Evolutionary conservation across 2,329 filamentous ascomycete species (phyloP).

Genomic region (Helotiales sp.): DNA sequence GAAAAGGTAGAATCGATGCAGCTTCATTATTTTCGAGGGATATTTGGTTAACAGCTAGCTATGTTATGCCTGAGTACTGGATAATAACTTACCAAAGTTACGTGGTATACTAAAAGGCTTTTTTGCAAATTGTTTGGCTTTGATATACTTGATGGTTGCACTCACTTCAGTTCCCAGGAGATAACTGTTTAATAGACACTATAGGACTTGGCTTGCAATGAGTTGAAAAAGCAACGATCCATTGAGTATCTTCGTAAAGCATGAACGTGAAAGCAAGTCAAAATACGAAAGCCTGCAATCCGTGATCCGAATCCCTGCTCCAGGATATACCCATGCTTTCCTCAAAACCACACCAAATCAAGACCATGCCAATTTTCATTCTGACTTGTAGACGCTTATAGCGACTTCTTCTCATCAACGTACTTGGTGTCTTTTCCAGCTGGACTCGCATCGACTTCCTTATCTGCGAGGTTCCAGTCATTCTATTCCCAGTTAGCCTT

Average conservation of each 20-base stretch:
- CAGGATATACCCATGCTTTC: not conserved
- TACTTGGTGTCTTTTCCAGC: constrained; percentile 32
- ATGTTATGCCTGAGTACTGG: too few relatives aligned
- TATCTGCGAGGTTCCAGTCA: constrained; percentile 57
- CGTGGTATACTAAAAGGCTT: too few relatives aligned
- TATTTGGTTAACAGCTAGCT: too few relatives aligned
- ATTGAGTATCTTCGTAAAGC: not conserved
- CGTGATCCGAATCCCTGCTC: not conserved
- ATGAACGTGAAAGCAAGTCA: not conserved
- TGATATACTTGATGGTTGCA: too few relatives aligned
- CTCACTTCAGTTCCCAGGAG: too few relatives aligned
- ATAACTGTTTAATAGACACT: too few relatives aligned
- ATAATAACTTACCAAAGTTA: too few relatives aligned
- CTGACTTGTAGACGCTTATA: not conserved
- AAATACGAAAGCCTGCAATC: not conserved
- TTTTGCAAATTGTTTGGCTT: too few relatives aligned
- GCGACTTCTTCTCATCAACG: constrained; percentile 32
- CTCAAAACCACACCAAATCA: not conserved
- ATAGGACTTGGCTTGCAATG: too few relatives aligned
- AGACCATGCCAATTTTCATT: not conserved
- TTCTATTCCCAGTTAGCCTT: constrained; percentile 42
- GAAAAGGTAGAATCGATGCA: too few relatives aligned
- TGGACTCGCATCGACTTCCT: constrained; percentile 30
- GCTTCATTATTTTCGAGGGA: too few relatives aligned
- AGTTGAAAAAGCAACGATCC: too few relatives aligned